A percentile compares a stretch with the other conserved stretches of the same genome.
Conservation (phyloP, 1,139 yeast species). For the Nadsonia starkeyi-henricii region DNA sequence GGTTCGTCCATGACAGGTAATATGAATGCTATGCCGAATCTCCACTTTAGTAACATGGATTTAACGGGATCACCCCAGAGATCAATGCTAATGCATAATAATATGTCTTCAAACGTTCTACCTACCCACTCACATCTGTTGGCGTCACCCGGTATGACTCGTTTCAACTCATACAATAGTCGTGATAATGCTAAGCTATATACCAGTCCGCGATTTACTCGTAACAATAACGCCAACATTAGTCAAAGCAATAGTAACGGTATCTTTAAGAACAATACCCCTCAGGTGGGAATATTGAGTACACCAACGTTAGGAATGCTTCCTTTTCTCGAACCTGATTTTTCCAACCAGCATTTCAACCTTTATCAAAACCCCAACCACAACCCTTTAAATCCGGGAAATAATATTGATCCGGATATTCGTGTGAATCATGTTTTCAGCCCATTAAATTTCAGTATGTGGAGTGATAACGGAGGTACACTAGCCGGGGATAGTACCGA, state of each 20-base stretch:
- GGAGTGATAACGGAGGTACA: constrained; percentile 8
- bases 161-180: not conserved
- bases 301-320: constrained; percentile 1
- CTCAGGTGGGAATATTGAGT: not conserved
- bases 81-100: too few relatives aligned
- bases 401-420: not conserved
- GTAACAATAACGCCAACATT: too few relatives aligned
- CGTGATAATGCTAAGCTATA: not conserved
- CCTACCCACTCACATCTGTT: not conserved
- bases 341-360: not conserved
- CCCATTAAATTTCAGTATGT: constrained; percentile 18
- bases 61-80: too few relatives aligned
- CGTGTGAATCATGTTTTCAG: not conserved
- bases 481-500: constrained; percentile 6
- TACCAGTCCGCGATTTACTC: not conserved
- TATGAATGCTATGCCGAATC: too few relatives aligned
- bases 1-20: too few relatives aligned
- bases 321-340: not conserved
- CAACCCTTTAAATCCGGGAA: not conserved
- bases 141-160: not conserved
- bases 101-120: too few relatives aligned
- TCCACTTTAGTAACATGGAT: too few relatives aligned
- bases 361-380: not conserved
- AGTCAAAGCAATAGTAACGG: too few relatives aligned
- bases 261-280: too few relatives aligned